Percentiles rank a stretch among this genome's conserved stretches.
Conservation (phyloP, 106 monocot genomes). For the Vanilla planifolia region DNA sequence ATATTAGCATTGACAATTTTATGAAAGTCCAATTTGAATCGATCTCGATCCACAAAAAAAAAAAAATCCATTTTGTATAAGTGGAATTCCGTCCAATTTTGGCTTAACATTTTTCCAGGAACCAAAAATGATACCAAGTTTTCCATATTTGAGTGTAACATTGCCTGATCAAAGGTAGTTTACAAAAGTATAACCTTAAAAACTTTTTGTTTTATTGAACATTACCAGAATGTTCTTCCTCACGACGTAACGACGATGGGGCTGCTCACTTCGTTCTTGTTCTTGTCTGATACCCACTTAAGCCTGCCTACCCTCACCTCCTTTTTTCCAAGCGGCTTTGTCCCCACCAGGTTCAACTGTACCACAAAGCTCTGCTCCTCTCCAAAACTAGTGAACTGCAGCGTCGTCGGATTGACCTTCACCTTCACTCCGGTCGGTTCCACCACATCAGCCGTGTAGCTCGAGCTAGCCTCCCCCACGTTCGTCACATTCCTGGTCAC, state of each 20-base stretch:
- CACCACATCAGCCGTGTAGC: slow-evolving; percentile 4
- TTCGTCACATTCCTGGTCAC: slow-evolving; percentile 21
- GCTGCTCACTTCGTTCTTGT: background rate
- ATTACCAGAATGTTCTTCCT: too few relatives aligned
- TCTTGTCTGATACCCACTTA: background rate
- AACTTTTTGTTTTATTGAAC: too few relatives aligned
- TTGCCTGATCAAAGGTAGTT: too few relatives aligned
- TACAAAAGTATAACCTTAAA: too few relatives aligned
- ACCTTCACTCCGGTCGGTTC: slow-evolving; percentile 13
- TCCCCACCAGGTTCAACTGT: background rate
- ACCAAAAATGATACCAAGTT: too few relatives aligned
- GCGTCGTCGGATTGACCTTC: slow-evolving; percentile 8
- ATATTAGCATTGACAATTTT: too few relatives aligned
- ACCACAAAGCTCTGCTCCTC: slow-evolving; percentile 19
- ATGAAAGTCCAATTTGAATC: too few relatives aligned
- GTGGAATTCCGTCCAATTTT: too few relatives aligned
- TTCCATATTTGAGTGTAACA: too few relatives aligned
- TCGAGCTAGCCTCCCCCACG: slow-evolving; percentile 15
- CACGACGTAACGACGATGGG: background rate
- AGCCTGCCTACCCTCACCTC: background rate
- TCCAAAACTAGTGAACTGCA: slow-evolving; percentile 8
- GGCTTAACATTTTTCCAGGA: too few relatives aligned
- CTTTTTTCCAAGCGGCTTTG: background rate
- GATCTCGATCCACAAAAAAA: too few relatives aligned
- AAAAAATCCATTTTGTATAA: too few relatives aligned